phyloP scores from a whole-genome alignment of 371 early-diverging fungal species.

The Zopfochytrium polystomum region DNA sequence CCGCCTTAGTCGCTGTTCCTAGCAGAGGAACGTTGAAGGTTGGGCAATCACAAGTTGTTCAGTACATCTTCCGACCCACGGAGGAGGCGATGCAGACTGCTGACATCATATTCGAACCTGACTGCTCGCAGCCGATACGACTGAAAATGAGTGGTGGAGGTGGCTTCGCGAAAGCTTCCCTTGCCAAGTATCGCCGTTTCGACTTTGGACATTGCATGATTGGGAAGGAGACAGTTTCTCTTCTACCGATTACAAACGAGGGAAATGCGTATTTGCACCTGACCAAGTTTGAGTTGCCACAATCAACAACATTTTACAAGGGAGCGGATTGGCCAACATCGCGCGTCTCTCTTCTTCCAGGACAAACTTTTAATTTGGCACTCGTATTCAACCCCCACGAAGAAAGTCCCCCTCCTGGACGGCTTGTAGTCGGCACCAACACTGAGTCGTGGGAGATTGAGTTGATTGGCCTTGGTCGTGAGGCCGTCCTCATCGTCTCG shows the following conservation, averaged over 20 bases:
- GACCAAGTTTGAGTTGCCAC: conserved; percentile 46
- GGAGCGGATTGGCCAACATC: conserved; percentile 51
- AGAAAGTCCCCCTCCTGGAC: conserved; percentile 51
- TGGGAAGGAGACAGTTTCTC: conserved; percentile 55
- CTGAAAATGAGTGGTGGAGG: conserved; percentile 56
- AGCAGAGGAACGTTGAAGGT: conserved; percentile 42
- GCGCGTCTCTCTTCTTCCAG: conserved; percentile 51
- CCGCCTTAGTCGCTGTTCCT: conserved; percentile 39
- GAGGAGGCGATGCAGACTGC: conserved; percentile 47
- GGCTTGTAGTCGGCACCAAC: conserved; percentile 48
- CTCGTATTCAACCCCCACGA: conserved; percentile 58
- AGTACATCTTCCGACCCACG: conserved; percentile 50
- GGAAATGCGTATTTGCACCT: conserved; percentile 58
- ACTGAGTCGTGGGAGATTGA: conserved; percentile 55
- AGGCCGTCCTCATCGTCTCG: conserved; percentile 60
- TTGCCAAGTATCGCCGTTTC: conserved; percentile 51
- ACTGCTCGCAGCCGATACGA: conserved; percentile 55
- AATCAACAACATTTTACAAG: conserved; percentile 53
- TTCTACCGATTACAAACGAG: conserved; percentile 57
- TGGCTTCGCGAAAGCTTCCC: conserved; percentile 49
- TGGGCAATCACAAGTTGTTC: conserved; percentile 42
- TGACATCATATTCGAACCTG: conserved; percentile 52
- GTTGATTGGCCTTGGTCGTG: conserved; percentile 53
- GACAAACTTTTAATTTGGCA: conserved; percentile 50
- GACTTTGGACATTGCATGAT: conserved; percentile 66